These are phyloP conservation scores for Annulohypoxylon maeteangense DNA, from an alignment of 495 filamentous ascomycete species.

Conservation along the genomic window DNA sequence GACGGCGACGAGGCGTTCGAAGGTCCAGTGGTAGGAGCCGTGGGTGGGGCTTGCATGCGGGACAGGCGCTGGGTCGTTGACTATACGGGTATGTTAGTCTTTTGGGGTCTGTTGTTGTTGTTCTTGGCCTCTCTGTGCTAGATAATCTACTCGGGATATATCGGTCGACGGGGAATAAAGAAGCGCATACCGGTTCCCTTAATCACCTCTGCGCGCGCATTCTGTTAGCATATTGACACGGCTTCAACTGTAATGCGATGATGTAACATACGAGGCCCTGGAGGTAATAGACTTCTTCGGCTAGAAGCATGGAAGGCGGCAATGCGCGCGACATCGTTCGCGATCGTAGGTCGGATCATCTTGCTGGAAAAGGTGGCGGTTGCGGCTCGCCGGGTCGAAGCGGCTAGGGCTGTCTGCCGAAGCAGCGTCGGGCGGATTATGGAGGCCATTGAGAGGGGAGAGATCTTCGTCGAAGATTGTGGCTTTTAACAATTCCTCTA, in stretches of 20 bases:
- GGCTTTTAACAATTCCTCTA: background rate
- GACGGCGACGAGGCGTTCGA: constrained; percentile 84
- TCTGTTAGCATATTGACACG: constrained; percentile 46
- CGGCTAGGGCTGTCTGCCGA: constrained; percentile 58
- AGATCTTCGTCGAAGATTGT: background rate
- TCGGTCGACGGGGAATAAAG: constrained; percentile 11
- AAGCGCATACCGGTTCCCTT: constrained; percentile 77
- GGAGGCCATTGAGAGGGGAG: constrained; percentile 59
- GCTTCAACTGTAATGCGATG: constrained; percentile 41
- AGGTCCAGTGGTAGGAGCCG: constrained; percentile 98
- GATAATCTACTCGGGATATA: background rate
- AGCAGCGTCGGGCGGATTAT: constrained; percentile 64
- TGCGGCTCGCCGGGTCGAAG: constrained; percentile 48
- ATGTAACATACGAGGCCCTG: constrained; percentile 69
- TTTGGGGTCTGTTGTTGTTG: background rate
- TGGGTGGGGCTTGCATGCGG: constrained; percentile 76
- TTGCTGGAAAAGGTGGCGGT: constrained; percentile 43
- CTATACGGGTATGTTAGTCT: constrained; percentile 57
- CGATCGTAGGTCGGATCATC: constrained; percentile 46
- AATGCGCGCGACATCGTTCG: constrained; percentile 53
- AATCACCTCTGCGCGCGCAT: constrained; percentile 69
- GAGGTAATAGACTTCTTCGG: constrained; percentile 73
- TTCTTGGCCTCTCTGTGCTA: background rate
- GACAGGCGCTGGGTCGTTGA: constrained; percentile 87
- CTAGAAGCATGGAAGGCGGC: constrained; percentile 80